Base-by-base conservation (phyloP, 192 early-diverging fungal genomes). In the Piromyces finnis region DNA sequence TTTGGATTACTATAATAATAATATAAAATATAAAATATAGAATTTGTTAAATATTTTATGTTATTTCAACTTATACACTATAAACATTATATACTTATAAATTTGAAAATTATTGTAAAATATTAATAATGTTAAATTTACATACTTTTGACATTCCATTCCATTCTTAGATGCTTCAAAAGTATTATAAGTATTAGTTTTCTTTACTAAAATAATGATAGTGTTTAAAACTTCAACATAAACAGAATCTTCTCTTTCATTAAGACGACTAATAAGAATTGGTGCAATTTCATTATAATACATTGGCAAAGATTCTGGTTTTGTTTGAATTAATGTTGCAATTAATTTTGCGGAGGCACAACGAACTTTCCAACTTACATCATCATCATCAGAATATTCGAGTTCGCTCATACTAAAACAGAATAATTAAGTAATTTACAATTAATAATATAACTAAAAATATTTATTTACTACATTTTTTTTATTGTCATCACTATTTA, bases 361-460 rank as follows among this genome's bases (percentile, higher is more conserved):
- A 77, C 95, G 92, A 12, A 96, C 95, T 83, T 96, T 96, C 94
- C 94, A 96, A 3, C 93, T 94, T 81, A 96, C 88, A 81, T 96
- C 95, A 78, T 96, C 95, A 68, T 96, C 94, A 79, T 96, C 95
- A 12, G 93, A 94, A 84, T 93, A 94, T 79, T 93, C 93, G 27
- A 88, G 91, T 30, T 86, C 88, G 79, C 84, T 78, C 0, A 80
- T 81, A 16, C 59, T 77, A 81, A 35, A 29, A 16, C 79, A 29
- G 82, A 36, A 39, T 39, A 15, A 39, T 93, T 92, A 29, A 88
- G 91, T 30, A 85, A 86, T 80, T 84, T 59, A n/a, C n/a, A n/a
- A n/a, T n/a, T n/a, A n/a, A n/a, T n/a, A n/a, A n/a, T n/a, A n/a
- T n/a, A n/a, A n/a, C n/a, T n/a, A n/a, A n/a, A n/a, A n/a, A n/a